phyloP scores from a whole-genome alignment of 306 rosid genomes.

The Corylus americana region DNA sequence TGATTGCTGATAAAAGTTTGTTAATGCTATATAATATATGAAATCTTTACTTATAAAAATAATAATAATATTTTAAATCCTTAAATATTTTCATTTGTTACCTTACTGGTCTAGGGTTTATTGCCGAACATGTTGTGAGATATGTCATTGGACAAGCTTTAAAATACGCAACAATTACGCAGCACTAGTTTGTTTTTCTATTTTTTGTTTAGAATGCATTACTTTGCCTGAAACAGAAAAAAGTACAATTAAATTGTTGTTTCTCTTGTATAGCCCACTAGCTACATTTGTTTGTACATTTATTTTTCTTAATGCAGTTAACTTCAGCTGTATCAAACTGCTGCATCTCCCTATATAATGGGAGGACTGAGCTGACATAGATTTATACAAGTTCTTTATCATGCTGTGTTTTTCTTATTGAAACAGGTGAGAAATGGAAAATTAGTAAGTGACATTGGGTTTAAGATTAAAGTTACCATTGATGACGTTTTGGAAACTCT shows the following conservation, averaged over 20 bases:
- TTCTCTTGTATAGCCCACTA: neutral
- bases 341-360: neutral
- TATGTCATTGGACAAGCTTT: too few species aligned
- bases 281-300: too few species aligned
- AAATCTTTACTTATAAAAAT: neutral
- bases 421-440: conserved; percentile 73
- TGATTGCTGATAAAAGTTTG: neutral
- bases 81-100: too few species aligned
- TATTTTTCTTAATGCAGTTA: neutral
- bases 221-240: too few species aligned
- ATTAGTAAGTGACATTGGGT: conserved; percentile 64
- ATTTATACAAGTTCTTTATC: neutral
- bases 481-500: conserved; percentile 63
- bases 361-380: neutral
- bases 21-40: neutral
- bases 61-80: too few species aligned
- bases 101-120: too few species aligned
- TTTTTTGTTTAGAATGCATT: neutral
- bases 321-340: neutral
- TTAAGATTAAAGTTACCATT: conserved; percentile 74
- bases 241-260: too few species aligned
- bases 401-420: conserved; percentile 12
- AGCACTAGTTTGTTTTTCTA: too few species aligned
- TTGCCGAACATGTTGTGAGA: too few species aligned
- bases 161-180: too few species aligned